These are phyloP conservation scores for Cetradonia linearis DNA, from an alignment of 495 filamentous ascomycete genomes.

Conservation along the genomic window DNA sequence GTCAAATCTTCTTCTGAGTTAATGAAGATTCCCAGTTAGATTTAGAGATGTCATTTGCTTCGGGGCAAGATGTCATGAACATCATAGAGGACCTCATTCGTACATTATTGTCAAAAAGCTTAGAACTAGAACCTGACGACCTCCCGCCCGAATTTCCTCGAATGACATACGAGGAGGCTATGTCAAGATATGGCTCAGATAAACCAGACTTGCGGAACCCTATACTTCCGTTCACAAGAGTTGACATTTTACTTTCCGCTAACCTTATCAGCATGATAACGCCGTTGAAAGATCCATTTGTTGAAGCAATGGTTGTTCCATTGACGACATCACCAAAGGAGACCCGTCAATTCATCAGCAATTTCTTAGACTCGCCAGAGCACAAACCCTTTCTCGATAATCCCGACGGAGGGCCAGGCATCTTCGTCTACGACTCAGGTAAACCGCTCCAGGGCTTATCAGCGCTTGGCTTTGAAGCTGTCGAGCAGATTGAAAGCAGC, in stretches of 20 bases:
- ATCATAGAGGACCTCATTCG: slow-evolving; percentile 55
- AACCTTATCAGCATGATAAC: slow-evolving; percentile 66
- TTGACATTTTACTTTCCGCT: slow-evolving; percentile 52
- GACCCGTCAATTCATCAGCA: slow-evolving; percentile 47
- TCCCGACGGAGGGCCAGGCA: slow-evolving; percentile 59
- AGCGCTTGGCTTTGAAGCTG: slow-evolving; percentile 64
- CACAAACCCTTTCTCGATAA: slow-evolving; percentile 51
- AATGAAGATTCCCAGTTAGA: slow-evolving; percentile 50
- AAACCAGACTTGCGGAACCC: slow-evolving; percentile 76
- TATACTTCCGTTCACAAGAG: slow-evolving; percentile 45
- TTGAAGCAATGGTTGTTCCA: slow-evolving; percentile 56
- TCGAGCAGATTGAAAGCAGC: slow-evolving; percentile 45
- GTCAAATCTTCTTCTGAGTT: slow-evolving; percentile 8
- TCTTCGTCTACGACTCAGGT: slow-evolving; percentile 60
- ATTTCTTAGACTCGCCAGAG: slow-evolving; percentile 59
- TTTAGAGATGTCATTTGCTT: slow-evolving; percentile 81
- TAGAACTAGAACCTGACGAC: slow-evolving; percentile 25
- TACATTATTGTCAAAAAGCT: slow-evolving; percentile 42
- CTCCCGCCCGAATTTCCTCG: slow-evolving; percentile 37
- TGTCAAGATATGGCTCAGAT: slow-evolving; percentile 74
- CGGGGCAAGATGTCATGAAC: slow-evolving; percentile 61
- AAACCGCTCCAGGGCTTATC: slow-evolving; percentile 65
- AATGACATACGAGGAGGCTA: slow-evolving; percentile 66
- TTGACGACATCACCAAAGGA: slow-evolving; percentile 27
- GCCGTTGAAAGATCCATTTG: slow-evolving; percentile 46